Conservation (phyloP, 768 basidiomycete species). For the Xanthoconium stramineum region DNA sequence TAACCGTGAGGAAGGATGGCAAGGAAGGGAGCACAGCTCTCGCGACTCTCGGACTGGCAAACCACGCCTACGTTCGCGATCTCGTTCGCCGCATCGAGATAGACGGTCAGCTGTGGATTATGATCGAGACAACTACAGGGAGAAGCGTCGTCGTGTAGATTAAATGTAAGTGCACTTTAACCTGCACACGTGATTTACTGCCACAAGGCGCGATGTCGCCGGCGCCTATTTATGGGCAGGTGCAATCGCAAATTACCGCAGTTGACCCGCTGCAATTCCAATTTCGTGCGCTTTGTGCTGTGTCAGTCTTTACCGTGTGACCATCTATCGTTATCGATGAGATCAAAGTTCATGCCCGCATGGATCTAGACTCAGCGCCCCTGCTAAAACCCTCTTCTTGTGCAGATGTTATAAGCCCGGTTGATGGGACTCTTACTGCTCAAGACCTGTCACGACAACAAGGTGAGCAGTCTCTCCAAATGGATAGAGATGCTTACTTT, state of each 20-base stretch:
- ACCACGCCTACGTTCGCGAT: constrained; percentile 29
- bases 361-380: neutral
- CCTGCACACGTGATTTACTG: constrained; percentile 3
- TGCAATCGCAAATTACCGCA: no score
- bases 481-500: neutral
- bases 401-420: constrained; percentile 16
- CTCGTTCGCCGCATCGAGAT: constrained; percentile 32
- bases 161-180: constrained; percentile 31
- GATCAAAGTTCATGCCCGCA: neutral
- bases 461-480: constrained; percentile 18
- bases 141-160: constrained; percentile 58
- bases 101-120: constrained; percentile 26
- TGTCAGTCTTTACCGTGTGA: neutral
- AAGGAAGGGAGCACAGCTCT: constrained; percentile 15
- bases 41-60: constrained; percentile 18
- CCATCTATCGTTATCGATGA: constrained; percentile 20
- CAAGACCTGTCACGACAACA: constrained; percentile 10
- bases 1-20: constrained; percentile 18
- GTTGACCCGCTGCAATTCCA: no score
- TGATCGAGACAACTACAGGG: constrained; percentile 36
- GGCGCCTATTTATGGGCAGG: neutral
- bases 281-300: neutral
- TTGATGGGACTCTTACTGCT: neutral
- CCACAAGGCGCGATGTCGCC: neutral
- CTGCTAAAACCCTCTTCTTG: neutral